These are phyloP conservation scores for Coelastrella sp. DNA, from an alignment of 139 green algal genomes.

Conservation along the genomic window DNA sequence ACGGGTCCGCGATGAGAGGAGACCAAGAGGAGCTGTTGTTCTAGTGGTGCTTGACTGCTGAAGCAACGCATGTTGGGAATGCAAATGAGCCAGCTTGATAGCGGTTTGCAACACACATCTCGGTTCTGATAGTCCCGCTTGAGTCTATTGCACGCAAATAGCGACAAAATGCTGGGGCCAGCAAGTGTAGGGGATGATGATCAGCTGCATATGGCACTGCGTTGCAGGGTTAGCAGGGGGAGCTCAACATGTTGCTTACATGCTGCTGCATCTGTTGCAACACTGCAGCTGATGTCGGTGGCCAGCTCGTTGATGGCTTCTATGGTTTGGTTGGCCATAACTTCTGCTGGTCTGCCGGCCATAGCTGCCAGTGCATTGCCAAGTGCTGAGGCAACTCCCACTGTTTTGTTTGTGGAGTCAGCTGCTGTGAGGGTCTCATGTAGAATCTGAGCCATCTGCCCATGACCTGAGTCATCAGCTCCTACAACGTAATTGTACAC, in stretches of 20 bases:
- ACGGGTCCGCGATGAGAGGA: neutral
- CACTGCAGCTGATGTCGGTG: conserved; percentile 29
- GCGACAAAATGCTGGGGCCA: too few species aligned
- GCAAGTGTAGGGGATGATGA: too few species aligned
- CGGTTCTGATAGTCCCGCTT: too few species aligned
- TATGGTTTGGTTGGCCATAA: conserved; percentile 14
- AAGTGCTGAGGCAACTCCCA: conserved; percentile 39
- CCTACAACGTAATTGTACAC: neutral
- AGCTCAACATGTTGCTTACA: too few species aligned
- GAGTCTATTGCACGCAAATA: too few species aligned
- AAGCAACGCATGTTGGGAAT: too few species aligned
- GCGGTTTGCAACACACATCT: too few species aligned
- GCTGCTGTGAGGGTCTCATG: conserved; percentile 26
- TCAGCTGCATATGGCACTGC: too few species aligned
- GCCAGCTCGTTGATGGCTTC: conserved; percentile 27
- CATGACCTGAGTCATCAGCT: neutral
- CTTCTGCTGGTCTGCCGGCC: conserved; percentile 6
- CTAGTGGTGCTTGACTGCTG: too few species aligned
- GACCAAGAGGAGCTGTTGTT: neutral
- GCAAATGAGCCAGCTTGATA: too few species aligned
- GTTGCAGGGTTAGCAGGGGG: too few species aligned
- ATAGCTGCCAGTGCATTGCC: conserved; percentile 37
- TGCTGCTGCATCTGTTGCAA: conserved; percentile 15
- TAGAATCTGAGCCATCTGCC: conserved; percentile 40
- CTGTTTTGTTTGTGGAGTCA: conserved; percentile 36